Base-by-base conservation (phyloP, 805 yeast species). In the Grigorovia transvaalensis region DNA sequence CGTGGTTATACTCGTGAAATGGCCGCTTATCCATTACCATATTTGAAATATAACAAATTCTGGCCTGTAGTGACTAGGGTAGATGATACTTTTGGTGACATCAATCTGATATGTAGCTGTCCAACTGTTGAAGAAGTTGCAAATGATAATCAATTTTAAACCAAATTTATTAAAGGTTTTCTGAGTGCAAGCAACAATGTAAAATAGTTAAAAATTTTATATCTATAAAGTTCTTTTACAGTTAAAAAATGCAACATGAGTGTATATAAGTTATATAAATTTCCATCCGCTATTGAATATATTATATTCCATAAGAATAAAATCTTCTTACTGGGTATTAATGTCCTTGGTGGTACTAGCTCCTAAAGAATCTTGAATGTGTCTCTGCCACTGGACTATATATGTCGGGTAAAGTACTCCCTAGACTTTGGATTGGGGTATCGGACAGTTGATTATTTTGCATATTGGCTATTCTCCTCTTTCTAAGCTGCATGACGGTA, bases 11-110 rank as follows among this genome's bases (percentile, higher is more conserved):
- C 96, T 1, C 80, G 98, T 63, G 95, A 87, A 64, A 82, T 83
- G 68, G 99, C 99, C 9, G 98, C 93, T 13, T 93, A 81, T 68
- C 98, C 99, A 49, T 74, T 88, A 53, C 79, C 84, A n/a, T 80
- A 75, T 64, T 76, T 93, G 65, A 80, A 77, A 63, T 71, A 74
- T 27, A 75, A 82, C 68, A 93, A 93, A 71, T 85, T 89, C 66
- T 93, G 99, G 99, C 98, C 99, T 42, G 76, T 89, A 0, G 97
- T 90, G 45, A 78, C 96, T 11, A 81, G 99, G 69, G 78, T 91
- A 51, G 96, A 93, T 66, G 99, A 93, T 65, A 85, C 95, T 4
- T 91, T 84, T 61, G 99, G 99, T 57, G 99, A 93, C 67, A 74
- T 84, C 77, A 83, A 93, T 71, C 76, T 91, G 69, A 74, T 90